Evolutionary conservation across 2,329 filamentous ascomycete genomes (phyloP), one percentile per base, ranked within the genome.

Genomic region (Paecilomyces variotii): DNA sequence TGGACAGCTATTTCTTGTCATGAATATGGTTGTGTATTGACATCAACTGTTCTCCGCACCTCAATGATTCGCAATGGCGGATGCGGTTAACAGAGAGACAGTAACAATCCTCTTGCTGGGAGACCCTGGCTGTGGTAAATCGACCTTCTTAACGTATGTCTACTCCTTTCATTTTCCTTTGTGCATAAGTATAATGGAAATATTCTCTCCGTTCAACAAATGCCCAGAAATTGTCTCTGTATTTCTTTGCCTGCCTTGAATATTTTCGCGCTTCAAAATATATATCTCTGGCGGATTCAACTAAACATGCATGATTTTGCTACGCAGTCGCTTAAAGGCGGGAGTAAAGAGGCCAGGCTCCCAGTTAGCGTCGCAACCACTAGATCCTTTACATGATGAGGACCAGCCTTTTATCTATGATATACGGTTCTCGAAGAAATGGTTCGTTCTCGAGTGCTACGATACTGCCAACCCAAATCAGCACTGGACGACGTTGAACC

Each of bases 341-440:
- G 58, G 53, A 56, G 60, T 55, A 56, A 32, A 11, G 25, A 49
- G n/a, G 30, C 32, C 54, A 51, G 56, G 24, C 19, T 71, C 62
- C 26, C 69, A 65, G 9, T 65, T 54, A 12, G 70, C 74, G 27
- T 68, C 73, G 50, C 70, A 70, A 58, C 52, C 65, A 10, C 67
- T 80, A 9, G 78, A 78, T 7, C 62, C 68, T 11, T 75, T 85
- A 3, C 79, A 77, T 57, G 82, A 85, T 63, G 68, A 75, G 26
- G 80, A 85, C 60, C 84, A 86, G 63, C 83, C 84, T 3, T 84
- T 83, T 68, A 70, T 77, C 52, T 86, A 84, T 70, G 78, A 85
- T 61, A 82, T 86, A 54, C 76, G 76, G 26, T 77, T 86, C 62
- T 83, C 82, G 61, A 78, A 78, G 52, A 80, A 80, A 9, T 78